These are phyloP conservation scores for Cryptococcus neoformans DNA, from an alignment of 1,284 basidiomycete species.

Conservation along the genomic window DNA sequence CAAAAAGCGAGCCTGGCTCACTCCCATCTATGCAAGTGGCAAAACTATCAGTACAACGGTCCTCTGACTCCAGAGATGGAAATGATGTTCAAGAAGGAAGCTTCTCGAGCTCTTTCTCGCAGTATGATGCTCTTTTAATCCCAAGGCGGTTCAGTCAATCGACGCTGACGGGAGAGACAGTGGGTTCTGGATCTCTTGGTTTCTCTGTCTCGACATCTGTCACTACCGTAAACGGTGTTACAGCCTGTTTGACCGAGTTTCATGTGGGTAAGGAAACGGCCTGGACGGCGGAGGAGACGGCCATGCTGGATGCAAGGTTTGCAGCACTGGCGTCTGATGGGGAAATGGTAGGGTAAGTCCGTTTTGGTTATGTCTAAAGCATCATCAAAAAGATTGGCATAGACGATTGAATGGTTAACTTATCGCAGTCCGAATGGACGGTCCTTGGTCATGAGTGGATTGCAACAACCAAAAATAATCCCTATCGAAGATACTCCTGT, in stretches of 20 bases:
- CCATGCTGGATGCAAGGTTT: conserved; percentile 6
- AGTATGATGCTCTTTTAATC: not conserved
- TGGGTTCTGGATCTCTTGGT: conserved; percentile 1
- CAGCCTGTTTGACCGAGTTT: conserved; percentile 5
- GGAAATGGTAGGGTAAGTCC: conserved; percentile 7
- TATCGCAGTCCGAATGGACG: not conserved
- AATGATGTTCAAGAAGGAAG: conserved; percentile 6
- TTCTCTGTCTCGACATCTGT: conserved; percentile 9
- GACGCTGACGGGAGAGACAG: not conserved
- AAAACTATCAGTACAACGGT: conserved; percentile 7
- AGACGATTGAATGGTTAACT: not conserved
- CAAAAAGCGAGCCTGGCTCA: not conserved
- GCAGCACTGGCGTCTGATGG: conserved; percentile 1
- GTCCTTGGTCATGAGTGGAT: not conserved
- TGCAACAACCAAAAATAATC: not conserved
- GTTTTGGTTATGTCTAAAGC: not conserved
- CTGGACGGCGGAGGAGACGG: conserved; percentile 6
- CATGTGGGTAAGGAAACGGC: conserved; percentile 9
- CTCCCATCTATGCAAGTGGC: conserved; percentile 3
- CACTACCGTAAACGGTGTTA: conserved; percentile 6
- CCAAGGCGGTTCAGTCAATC: not conserved
- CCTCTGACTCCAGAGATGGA: conserved; percentile 10
- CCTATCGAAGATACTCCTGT: not conserved
- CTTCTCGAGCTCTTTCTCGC: conserved; percentile 2
- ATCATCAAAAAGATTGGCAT: too few species aligned